Conservation (phyloP, 140 eudicot species). For the Bidens hawaiensis region DNA sequence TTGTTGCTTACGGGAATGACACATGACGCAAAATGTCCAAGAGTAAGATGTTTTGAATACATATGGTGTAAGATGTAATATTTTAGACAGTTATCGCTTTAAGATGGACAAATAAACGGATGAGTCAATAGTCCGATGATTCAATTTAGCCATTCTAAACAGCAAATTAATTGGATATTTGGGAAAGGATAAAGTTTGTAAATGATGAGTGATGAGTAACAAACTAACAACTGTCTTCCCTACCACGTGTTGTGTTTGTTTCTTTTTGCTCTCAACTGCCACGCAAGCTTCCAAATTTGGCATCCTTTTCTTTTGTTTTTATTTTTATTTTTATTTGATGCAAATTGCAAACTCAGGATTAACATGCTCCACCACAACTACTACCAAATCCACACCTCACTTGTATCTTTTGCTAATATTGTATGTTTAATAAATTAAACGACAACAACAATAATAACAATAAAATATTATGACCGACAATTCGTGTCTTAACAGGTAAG, state of each 20-base stretch:
- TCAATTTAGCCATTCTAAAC: too few relatives aligned
- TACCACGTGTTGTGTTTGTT: conserved; percentile 29
- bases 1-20: too few relatives aligned
- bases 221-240: not conserved
- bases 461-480: too few relatives aligned
- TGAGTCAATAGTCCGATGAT: too few relatives aligned
- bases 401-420: not conserved
- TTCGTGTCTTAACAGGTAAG: too few relatives aligned
- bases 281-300: conserved; percentile 16
- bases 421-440: too few relatives aligned
- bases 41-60: too few relatives aligned
- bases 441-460: too few relatives aligned
- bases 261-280: conserved; percentile 13
- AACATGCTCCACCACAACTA: conserved; percentile 1
- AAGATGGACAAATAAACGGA: too few relatives aligned
- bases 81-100: too few relatives aligned
- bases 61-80: too few relatives aligned
- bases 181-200: conserved; percentile 1
- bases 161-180: not conserved
- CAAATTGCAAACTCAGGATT: not conserved
- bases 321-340: not conserved
- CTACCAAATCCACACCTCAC: not conserved
- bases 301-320: conserved; percentile 15
- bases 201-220: not conserved
- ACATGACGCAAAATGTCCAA: too few relatives aligned